A percentile compares a stretch with the other conserved stretches of the same genome.
Conservation (phyloP, 1,139 yeast genomes). For the Nakaseomyces nivariensis region DNA sequence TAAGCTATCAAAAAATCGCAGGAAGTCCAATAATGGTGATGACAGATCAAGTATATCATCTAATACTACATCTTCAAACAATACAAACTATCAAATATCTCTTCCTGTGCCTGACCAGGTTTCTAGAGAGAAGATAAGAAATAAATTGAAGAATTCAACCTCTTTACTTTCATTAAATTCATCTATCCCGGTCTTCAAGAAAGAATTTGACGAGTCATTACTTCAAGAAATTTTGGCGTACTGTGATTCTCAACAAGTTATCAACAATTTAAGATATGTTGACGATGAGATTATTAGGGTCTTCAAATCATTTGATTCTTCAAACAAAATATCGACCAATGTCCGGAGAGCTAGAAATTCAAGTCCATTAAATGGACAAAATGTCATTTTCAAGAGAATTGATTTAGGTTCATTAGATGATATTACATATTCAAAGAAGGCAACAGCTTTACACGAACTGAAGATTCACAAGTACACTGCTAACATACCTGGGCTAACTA, state of each 20-base stretch:
- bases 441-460: slow-evolving; percentile 23
- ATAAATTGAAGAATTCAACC: slow-evolving; percentile 43
- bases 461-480: slow-evolving; percentile 16
- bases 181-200: slow-evolving; percentile 14
- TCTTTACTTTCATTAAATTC: slow-evolving; percentile 39
- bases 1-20: slow-evolving; percentile 20
- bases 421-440: slow-evolving; percentile 13
- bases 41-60: slow-evolving; percentile 12
- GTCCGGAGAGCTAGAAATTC: slow-evolving; percentile 11
- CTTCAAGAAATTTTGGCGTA: slow-evolving; percentile 18
- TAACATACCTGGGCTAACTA: slow-evolving; percentile 26
- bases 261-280: slow-evolving; percentile 10
- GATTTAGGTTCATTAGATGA: slow-evolving; percentile 13
- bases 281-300: not conserved
- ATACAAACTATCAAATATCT: slow-evolving; percentile 33
- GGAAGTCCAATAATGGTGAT: slow-evolving; percentile 16
- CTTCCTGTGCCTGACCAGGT: slow-evolving; percentile 47
- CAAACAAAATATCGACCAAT: slow-evolving; percentile 12
- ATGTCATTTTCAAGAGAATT: slow-evolving; percentile 16
- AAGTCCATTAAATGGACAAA: not conserved
- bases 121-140: slow-evolving; percentile 44
- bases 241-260: slow-evolving; percentile 18
- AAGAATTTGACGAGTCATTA: slow-evolving; percentile 22
- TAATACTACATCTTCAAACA: slow-evolving; percentile 8
- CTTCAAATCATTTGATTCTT: slow-evolving; percentile 7